Conservation (phyloP, 208 protist genomes). For the Trypanosoma rangeli region DNA sequence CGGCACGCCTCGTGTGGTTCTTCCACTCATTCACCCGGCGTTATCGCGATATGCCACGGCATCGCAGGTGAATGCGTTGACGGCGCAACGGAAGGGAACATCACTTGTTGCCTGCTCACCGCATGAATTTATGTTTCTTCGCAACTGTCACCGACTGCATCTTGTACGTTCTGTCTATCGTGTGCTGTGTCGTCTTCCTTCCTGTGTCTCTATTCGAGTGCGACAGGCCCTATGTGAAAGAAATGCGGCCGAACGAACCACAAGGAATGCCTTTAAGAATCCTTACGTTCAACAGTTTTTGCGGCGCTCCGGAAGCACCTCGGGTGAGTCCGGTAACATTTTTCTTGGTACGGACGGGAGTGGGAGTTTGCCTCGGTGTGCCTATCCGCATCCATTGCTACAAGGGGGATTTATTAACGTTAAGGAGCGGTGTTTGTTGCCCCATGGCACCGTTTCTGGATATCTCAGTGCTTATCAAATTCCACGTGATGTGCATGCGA, state of each 20-base stretch:
- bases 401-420: slow-evolving; percentile 28
- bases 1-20: slow-evolving; percentile 25
- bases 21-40: slow-evolving; percentile 32
- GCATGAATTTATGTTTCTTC: slow-evolving; percentile 55
- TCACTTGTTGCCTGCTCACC: slow-evolving; percentile 41
- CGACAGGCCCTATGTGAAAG: not conserved
- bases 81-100: slow-evolving; percentile 50
- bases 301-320: not conserved
- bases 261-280: slow-evolving; percentile 30
- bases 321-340: not conserved
- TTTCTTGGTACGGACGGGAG: not conserved
- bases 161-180: slow-evolving; percentile 61
- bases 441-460: slow-evolving; percentile 26
- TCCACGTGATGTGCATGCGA: slow-evolving; percentile 20
- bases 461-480: slow-evolving; percentile 15
- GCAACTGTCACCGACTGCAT: slow-evolving; percentile 56
- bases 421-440: slow-evolving; percentile 11
- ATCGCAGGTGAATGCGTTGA: slow-evolving; percentile 48
- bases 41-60: slow-evolving; percentile 23
- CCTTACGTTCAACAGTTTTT: slow-evolving; percentile 36
- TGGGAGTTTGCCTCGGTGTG: slow-evolving; percentile 14
- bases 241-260: not conserved
- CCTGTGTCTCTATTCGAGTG: slow-evolving; percentile 36
- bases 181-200: slow-evolving; percentile 66
- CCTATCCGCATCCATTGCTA: slow-evolving; percentile 20